Percentiles rank a stretch among this genome's conserved stretches.
phyloP scores from a whole-genome alignment of 345 rosid species.

The Litchi chinensis region DNA sequence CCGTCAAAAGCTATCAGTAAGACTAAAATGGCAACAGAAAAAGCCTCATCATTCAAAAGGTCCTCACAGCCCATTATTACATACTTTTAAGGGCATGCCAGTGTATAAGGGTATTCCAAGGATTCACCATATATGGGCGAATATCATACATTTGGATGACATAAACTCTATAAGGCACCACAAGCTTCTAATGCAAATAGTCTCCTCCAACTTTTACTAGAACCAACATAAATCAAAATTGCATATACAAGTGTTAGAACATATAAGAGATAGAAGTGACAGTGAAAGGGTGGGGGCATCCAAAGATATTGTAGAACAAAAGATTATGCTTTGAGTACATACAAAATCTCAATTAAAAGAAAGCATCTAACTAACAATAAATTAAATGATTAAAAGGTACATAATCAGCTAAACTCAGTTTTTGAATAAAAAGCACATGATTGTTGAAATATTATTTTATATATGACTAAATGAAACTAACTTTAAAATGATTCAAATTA shows the following conservation, averaged over 20 bases:
- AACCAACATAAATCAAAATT: background rate
- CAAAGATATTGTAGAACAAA: background rate
- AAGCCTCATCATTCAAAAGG: background rate
- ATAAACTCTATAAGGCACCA: background rate
- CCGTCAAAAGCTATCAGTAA: background rate
- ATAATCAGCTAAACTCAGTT: background rate
- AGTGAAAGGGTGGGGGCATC: background rate
- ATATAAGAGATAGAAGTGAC: slow-evolving; percentile 2
- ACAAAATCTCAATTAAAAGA: background rate
- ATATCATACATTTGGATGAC: background rate
- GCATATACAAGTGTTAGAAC: background rate
- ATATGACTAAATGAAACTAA: background rate
- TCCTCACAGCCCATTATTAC: background rate
- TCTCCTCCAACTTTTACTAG: background rate
- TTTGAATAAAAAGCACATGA: background rate
- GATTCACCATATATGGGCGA: background rate
- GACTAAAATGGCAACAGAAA: background rate
- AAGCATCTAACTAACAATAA: background rate
- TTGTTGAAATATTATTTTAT: background rate
- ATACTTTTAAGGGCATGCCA: background rate
- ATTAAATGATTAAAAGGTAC: background rate
- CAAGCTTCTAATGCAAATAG: background rate
- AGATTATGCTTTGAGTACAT: background rate
- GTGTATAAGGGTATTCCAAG: background rate
- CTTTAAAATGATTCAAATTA: background rate